Evolutionary conservation across 1,284 basidiomycete species (phyloP), one percentile per base, ranked within the genome.

Genomic region (Pisolithus thermaeus): DNA sequence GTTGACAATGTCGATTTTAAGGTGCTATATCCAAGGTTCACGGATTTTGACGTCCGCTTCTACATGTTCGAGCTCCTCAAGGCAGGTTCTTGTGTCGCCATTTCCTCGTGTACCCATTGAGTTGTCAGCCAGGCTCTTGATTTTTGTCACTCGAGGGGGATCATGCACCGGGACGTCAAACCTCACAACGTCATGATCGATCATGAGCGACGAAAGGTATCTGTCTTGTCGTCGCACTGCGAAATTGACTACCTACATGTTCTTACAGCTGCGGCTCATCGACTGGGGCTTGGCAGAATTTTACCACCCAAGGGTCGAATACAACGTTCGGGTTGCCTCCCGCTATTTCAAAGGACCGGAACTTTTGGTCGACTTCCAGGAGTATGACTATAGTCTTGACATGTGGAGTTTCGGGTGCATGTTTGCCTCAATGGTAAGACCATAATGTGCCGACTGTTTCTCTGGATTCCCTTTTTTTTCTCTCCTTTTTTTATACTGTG

Each of bases 161-260:
- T 98, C 69, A 99, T 98, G 94, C 97, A 99, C 68, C 83, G 97
- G 57, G 97, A 99, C 68, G 96, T 99, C 58, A 99, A 99, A 70
- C 96, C 97, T 4, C 94, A 97, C 73, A 99, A 99, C 69, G 95
- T 99, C 53, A 98, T 99, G 94, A 98, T 99, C 70, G 97, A 99
- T 72, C 95, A 98, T 66, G 92, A 97, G 64, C 88, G 90, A 69
- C 86, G 92, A 66, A 94, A 95, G 78, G 92, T 90, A 64, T 57
- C 76, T 62, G 6, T 52, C 38, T 16, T 35, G 3, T 25, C 2
- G 46, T 39, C 49, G 23, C 20, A 23, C 28, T 39, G 18, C 25
- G 28, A 48, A 46, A 28, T 7, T 42, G 20, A 25, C 36, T 28
- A 27, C 49, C 52, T 56, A 56, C 62, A 57, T 43, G 46, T 40